phyloP scores from a whole-genome alignment of 2,329 filamentous ascomycete species.

The Claviceps africana region DNA sequence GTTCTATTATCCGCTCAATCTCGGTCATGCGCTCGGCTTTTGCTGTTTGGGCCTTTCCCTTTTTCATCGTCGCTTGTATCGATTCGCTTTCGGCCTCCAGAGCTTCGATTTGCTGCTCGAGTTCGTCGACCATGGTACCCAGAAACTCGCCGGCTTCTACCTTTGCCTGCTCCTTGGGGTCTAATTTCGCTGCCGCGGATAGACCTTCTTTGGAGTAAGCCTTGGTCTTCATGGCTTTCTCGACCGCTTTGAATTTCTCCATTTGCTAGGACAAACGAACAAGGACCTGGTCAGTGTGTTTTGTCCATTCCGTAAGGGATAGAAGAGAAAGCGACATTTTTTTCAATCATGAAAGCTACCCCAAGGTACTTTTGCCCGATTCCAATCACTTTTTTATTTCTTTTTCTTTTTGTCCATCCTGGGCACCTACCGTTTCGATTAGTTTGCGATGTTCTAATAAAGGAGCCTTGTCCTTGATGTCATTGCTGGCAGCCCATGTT shows the following conservation, averaged over 20 bases:
- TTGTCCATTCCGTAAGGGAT: neutral
- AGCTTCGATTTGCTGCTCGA: slow-evolving; percentile 85
- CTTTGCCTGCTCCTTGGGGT: slow-evolving; percentile 96
- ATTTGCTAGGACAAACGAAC: slow-evolving; percentile 54
- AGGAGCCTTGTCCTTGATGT: slow-evolving; percentile 98
- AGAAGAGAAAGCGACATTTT: neutral
- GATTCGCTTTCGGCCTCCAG: slow-evolving; percentile 81
- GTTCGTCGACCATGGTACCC: slow-evolving; percentile 72
- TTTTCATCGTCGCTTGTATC: slow-evolving; percentile 82
- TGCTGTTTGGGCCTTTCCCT: slow-evolving; percentile 72
- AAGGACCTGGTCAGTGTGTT: neutral
- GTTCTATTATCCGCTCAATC: slow-evolving; percentile 71
- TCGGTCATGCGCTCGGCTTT: slow-evolving; percentile 82
- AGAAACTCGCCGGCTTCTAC: slow-evolving; percentile 79
- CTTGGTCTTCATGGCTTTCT: slow-evolving; percentile 99
- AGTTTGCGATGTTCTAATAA: slow-evolving; percentile 85
- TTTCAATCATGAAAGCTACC: neutral
- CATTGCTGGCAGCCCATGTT: slow-evolving; percentile 95
- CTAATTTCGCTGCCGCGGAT: slow-evolving; percentile 78
- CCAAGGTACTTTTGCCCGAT: neutral
- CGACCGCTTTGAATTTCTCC: slow-evolving; percentile 99
- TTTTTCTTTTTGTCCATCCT: neutral
- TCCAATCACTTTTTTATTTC: neutral
- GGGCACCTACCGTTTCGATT: slow-evolving; percentile 75
- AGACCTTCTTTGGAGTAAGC: slow-evolving; percentile 97